Conservation (phyloP, 129 eudicot genomes). For the Tagetes patula region DNA sequence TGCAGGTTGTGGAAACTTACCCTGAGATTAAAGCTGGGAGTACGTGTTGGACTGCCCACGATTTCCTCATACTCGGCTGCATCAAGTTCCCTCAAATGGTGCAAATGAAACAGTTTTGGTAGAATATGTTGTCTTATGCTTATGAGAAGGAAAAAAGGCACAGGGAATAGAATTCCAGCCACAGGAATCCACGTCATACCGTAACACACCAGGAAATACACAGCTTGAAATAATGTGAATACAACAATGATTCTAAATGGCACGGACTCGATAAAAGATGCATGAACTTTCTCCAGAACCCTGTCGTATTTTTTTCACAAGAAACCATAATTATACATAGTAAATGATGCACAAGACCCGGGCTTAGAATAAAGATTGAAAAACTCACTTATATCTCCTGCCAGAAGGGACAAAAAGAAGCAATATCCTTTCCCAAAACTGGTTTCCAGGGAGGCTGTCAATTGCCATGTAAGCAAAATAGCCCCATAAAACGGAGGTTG, state of each 20-base stretch:
- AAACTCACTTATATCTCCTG: slow-evolving; percentile 65
- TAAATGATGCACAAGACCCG: too few relatives aligned
- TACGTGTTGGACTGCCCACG: slow-evolving; percentile 22
- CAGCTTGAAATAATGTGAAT: slow-evolving; percentile 49
- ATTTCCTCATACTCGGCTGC: slow-evolving; percentile 63
- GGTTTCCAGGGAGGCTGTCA: slow-evolving; percentile 88
- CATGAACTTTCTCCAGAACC: slow-evolving; percentile 53
- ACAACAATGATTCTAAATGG: slow-evolving; percentile 44
- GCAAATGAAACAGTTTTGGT: slow-evolving; percentile 44
- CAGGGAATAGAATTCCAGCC: slow-evolving; percentile 59
- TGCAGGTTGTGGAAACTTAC: slow-evolving; percentile 13
- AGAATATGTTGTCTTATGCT: slow-evolving; percentile 40
- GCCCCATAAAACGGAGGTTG: slow-evolving; percentile 68
- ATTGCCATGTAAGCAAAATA: slow-evolving; percentile 90
- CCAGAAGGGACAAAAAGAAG: slow-evolving; percentile 59
- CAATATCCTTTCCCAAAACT: slow-evolving; percentile 71
- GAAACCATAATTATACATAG: not conserved
- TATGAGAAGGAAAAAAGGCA: slow-evolving; percentile 48
- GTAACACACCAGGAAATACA: slow-evolving; percentile 42
- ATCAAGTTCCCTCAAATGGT: slow-evolving; percentile 47
- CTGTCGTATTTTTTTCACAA: slow-evolving; percentile 24
- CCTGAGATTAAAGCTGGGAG: slow-evolving; percentile 33
- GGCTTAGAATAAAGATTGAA: not conserved
- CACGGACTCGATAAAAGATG: slow-evolving; percentile 50
- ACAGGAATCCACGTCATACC: slow-evolving; percentile 60